Percentiles rank a stretch among this genome's conserved stretches.
These are phyloP conservation scores for Crinitomyces ghanaensis DNA, from an alignment of 805 yeast genomes.

Conservation along the genomic window DNA sequence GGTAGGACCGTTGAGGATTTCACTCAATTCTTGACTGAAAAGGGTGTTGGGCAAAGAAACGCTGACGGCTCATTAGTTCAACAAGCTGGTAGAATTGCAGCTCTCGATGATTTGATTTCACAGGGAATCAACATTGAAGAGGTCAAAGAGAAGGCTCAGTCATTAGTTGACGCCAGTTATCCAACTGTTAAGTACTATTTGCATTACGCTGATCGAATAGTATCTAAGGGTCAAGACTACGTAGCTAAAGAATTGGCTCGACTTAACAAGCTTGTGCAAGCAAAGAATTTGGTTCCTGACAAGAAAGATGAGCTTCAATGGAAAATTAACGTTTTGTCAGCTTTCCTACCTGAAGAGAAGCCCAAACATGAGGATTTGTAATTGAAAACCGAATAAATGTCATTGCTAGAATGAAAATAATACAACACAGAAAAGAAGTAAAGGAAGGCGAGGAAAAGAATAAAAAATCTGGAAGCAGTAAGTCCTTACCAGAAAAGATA, in stretches of 20 bases:
- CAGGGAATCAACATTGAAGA: constrained; percentile 1
- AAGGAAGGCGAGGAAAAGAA: too few species aligned
- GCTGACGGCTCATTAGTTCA: constrained; percentile 31
- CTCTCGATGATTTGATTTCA: constrained; percentile 22
- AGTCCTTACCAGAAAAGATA: constrained; percentile 15
- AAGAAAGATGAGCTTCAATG: constrained; percentile 41
- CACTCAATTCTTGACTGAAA: constrained; percentile 35
- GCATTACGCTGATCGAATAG: constrained; percentile 21
- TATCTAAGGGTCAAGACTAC: constrained; percentile 25
- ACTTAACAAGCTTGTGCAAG: constrained; percentile 31
- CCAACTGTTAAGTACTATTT: constrained; percentile 18
- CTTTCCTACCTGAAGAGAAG: too few species aligned
- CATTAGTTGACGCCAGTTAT: constrained; percentile 7
- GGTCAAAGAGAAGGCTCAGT: constrained; percentile 22
- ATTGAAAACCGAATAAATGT: too few species aligned
- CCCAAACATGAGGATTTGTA: constrained; percentile 19
- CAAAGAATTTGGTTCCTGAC: constrained; percentile 28
- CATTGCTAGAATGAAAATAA: too few species aligned
- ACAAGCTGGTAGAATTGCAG: constrained; percentile 32
- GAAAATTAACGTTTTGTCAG: constrained; percentile 39
- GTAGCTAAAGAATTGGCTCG: constrained; percentile 37
- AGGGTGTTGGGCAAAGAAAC: constrained; percentile 31
- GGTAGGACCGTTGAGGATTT: constrained; percentile 40
- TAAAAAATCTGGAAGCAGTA: too few species aligned
- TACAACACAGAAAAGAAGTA: too few species aligned